Percentiles rank a stretch among this genome's conserved stretches.
phyloP scores from a whole-genome alignment of 768 basidiomycete species.

The Mycena epipterygia region DNA sequence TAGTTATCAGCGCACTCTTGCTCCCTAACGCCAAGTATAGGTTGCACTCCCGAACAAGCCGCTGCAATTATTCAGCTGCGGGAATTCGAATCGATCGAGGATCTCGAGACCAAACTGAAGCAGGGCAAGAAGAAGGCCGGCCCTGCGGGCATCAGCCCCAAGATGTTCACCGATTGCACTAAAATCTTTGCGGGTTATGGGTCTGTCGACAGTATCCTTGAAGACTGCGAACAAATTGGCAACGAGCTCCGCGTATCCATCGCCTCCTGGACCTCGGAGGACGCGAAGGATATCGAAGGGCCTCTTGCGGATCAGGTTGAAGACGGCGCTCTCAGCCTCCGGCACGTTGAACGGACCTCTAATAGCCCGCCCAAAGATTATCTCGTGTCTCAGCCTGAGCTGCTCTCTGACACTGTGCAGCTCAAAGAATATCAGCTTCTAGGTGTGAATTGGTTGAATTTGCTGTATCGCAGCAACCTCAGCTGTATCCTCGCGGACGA shows the following conservation, averaged over 20 bases:
- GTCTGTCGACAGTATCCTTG: conserved; percentile 89
- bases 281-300: conserved; percentile 52
- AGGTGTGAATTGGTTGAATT: conserved; percentile 97
- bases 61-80: conserved; percentile 81
- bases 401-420: conserved; percentile 74
- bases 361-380: conserved; percentile 69
- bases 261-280: conserved; percentile 75
- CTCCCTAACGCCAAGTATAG: conserved; percentile 49
- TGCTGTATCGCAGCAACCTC: conserved; percentile 82
- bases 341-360: conserved; percentile 58
- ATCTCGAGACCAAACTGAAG: conserved; percentile 80
- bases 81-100: conserved; percentile 83
- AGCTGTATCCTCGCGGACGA: conserved; percentile 99
- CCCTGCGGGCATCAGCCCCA: conserved; percentile 86
- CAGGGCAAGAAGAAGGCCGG: conserved; percentile 92
- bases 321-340: conserved; percentile 75
- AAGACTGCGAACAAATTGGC: conserved; percentile 91
- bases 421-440: conserved; percentile 98
- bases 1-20: neutral
- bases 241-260: conserved; percentile 79
- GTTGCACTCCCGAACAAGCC: conserved; percentile 88
- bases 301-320: conserved; percentile 54
- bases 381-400: conserved; percentile 79
- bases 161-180: conserved; percentile 92
- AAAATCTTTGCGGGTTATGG: conserved; percentile 88